A percentile compares a stretch with the other conserved stretches of the same genome.
Conservation (phyloP, 2,329 filamentous ascomycete species). For the Pleomassaria siparia region DNA sequence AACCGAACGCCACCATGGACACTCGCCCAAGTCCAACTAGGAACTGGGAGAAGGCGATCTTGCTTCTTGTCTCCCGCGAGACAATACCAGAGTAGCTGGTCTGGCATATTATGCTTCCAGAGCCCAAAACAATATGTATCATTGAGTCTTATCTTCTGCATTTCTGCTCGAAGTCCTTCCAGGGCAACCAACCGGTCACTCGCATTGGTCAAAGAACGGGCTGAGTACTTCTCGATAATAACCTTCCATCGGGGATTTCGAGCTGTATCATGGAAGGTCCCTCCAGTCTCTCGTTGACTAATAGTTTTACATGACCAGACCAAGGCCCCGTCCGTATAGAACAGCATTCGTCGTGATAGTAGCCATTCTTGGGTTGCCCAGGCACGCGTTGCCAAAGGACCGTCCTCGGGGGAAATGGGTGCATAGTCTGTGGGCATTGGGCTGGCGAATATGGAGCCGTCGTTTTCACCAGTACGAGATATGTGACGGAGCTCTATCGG, state of each 20-base stretch:
- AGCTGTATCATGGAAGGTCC: conserved; percentile 19
- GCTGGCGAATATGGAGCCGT: conserved; percentile 16
- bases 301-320: conserved; percentile 24
- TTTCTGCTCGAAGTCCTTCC: conserved; percentile 48
- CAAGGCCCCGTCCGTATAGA: conserved; percentile 19
- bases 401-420: conserved; percentile 15
- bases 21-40: conserved; percentile 25
- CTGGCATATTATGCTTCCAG: conserved; percentile 23
- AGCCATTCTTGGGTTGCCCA: conserved; percentile 26
- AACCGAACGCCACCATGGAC: conserved; percentile 21
- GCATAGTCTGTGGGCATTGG: conserved; percentile 15
- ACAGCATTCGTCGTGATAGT: conserved; percentile 20
- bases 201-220: conserved; percentile 6
- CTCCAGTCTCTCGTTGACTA: conserved; percentile 24
- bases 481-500: conserved; percentile 16
- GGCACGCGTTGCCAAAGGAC: conserved; percentile 16
- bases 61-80: conserved; percentile 11
- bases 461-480: conserved; percentile 7
- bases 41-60: conserved; percentile 11
- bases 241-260: conserved; percentile 25
- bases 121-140: conserved; percentile 18
- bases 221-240: conserved; percentile 22
- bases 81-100: conserved; percentile 24
- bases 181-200: conserved; percentile 23
- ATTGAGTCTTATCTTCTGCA: conserved; percentile 11